Percentiles rank a stretch among this genome's conserved stretches.
Evolutionary conservation across 2,329 filamentous ascomycete genomes (phyloP).

Genomic region (Plenodomus tracheiphilus): DNA sequence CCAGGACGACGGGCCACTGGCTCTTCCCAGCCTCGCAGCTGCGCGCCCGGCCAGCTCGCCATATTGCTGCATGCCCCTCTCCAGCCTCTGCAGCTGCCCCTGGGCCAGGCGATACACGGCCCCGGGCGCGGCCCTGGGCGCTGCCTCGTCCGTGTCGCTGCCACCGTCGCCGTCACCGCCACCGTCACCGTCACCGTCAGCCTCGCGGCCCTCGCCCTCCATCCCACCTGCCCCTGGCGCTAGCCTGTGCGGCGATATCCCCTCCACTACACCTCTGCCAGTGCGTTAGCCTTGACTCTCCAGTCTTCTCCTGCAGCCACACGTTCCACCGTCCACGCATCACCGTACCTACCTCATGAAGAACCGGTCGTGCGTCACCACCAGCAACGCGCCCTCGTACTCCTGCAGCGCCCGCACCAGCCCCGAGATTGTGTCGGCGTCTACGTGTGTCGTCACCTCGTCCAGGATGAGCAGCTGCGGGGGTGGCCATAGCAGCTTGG

Average conservation of each 20-base stretch:
- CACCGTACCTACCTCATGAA: conserved; percentile 62
- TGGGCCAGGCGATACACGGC: conserved; percentile 41
- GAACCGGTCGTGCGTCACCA: conserved; percentile 83
- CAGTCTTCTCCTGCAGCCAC: too few relatives aligned
- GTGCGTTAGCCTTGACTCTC: conserved; percentile 6
- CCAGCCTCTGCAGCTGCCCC: conserved; percentile 34
- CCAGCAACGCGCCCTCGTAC: conserved; percentile 74
- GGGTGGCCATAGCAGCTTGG: conserved; percentile 66
- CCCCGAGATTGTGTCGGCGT: background rate
- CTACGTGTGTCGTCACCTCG: conserved; percentile 82
- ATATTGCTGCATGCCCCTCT: conserved; percentile 46
- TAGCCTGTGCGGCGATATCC: conserved; percentile 49
- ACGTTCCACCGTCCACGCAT: background rate
- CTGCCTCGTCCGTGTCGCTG: conserved; percentile 50
- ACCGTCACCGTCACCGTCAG: conserved; percentile 47
- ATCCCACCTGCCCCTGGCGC: conserved; percentile 37
- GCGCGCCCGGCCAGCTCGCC: conserved; percentile 33
- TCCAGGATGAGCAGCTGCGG: conserved; percentile 77
- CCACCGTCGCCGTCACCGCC: conserved; percentile 45
- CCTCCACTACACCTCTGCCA: conserved; percentile 68
- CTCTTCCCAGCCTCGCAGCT: conserved; percentile 4
- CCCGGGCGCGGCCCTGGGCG: conserved; percentile 51
- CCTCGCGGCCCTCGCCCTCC: conserved; percentile 43
- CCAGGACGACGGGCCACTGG: too few relatives aligned
- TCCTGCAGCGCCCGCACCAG: conserved; percentile 66